A percentile compares a stretch with the other conserved stretches of the same genome.
These are phyloP conservation scores for Cercospora sp. DNA, from an alignment of 2,329 filamentous ascomycete genomes.

Conservation along the genomic window DNA sequence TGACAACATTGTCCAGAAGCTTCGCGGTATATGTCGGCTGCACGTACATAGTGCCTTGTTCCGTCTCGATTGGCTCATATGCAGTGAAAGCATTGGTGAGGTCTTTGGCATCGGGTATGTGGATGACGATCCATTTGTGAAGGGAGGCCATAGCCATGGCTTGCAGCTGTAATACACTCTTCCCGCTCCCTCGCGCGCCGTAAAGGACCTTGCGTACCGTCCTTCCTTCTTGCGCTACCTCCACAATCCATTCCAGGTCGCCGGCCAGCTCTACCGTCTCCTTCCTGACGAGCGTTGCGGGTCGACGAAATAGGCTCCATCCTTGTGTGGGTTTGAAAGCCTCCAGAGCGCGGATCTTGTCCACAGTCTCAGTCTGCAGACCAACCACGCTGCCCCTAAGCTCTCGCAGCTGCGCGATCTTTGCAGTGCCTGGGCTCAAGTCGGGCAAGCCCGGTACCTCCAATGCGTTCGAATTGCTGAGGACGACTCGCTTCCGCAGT, in stretches of 20 bases:
- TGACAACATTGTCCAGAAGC: conserved; percentile 70
- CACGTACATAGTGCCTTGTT: conserved; percentile 59
- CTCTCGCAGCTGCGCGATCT: conserved; percentile 44
- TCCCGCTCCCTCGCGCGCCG: conserved; percentile 74
- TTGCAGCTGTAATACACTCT: conserved; percentile 83
- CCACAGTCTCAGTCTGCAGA: conserved; percentile 68
- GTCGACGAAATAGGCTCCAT: conserved; percentile 82
- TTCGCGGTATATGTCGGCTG: conserved; percentile 77
- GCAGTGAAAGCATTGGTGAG: conserved; percentile 77
- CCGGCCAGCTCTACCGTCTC: conserved; percentile 73
- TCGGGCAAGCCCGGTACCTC: conserved; percentile 68
- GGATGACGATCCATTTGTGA: conserved; percentile 85
- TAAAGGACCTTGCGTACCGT: conserved; percentile 64
- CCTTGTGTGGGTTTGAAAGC: conserved; percentile 89
- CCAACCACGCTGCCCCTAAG: conserved; percentile 67
- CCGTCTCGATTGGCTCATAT: conserved; percentile 68
- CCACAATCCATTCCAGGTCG: conserved; percentile 38
- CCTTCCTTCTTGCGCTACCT: conserved; percentile 48
- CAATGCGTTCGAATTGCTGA: conserved; percentile 92
- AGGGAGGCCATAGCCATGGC: conserved; percentile 77
- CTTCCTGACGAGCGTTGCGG: conserved; percentile 72
- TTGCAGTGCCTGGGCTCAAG: conserved; percentile 42
- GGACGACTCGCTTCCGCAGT: conserved; percentile 80
- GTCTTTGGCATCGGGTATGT: conserved; percentile 87
- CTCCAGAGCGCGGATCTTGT: conserved; percentile 78